phyloP scores from a whole-genome alignment of 1,139 yeast species.

The Geotrichum europaeum region DNA sequence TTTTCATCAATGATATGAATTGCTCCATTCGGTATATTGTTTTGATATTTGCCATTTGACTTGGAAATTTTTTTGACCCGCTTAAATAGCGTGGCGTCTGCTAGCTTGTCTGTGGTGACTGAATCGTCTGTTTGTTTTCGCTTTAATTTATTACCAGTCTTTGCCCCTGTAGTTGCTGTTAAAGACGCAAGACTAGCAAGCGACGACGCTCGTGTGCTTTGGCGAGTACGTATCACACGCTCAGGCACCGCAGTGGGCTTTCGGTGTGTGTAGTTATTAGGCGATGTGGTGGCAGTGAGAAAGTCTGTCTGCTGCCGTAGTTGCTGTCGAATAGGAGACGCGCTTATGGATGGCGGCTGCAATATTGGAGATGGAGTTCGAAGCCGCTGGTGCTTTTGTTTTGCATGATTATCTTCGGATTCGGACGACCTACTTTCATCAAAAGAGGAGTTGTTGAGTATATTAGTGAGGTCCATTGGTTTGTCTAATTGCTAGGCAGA shows the following conservation, averaged over 20 bases:
- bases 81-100: neutral
- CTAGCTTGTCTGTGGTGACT: neutral
- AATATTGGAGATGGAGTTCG: neutral
- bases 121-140: neutral
- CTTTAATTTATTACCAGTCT: neutral
- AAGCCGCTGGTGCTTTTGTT: neutral
- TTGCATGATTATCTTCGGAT: neutral
- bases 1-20: neutral
- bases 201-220: neutral
- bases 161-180: neutral
- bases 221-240: neutral
- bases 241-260: neutral
- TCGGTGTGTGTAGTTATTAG: neutral
- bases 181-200: neutral
- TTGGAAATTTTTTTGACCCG: neutral
- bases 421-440: constrained; percentile 1
- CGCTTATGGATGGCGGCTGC: neutral
- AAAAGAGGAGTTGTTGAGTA: constrained; percentile 10
- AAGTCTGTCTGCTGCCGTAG: neutral
- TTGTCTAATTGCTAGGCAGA: neutral
- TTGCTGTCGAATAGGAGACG: neutral
- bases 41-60: neutral
- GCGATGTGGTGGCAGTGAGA: neutral
- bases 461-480: constrained; percentile 13
- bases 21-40: neutral